Percentiles rank a stretch among this genome's conserved stretches.
These are phyloP conservation scores for Citeromyces matritensis DNA, from an alignment of 805 yeast species.

Conservation along the genomic window DNA sequence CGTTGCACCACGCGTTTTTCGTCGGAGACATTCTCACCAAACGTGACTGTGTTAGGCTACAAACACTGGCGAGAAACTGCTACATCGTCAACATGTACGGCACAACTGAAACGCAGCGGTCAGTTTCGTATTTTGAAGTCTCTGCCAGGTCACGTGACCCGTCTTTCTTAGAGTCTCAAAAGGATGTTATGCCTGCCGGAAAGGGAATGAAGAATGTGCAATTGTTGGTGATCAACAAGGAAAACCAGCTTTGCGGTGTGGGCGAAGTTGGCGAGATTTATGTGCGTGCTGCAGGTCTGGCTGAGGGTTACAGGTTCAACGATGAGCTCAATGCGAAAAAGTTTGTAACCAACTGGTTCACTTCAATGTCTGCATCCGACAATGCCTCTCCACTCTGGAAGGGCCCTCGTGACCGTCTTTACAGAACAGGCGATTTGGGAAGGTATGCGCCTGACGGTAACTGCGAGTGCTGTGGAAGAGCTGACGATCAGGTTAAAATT, in stretches of 20 bases:
- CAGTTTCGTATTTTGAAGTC: slow-evolving; percentile 89
- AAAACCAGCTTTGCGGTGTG: slow-evolving; percentile 92
- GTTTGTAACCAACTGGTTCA: slow-evolving; percentile 87
- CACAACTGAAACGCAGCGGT: slow-evolving; percentile 97
- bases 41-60: slow-evolving; percentile 90
- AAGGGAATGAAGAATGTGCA: slow-evolving; percentile 95
- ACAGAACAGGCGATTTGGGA: slow-evolving; percentile 96
- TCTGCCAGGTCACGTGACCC: slow-evolving; percentile 58
- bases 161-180: slow-evolving; percentile 63
- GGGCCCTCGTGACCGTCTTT: slow-evolving; percentile 92
- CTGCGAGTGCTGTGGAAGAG: slow-evolving; percentile 97
- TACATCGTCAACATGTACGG: slow-evolving; percentile 96
- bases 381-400: slow-evolving; percentile 50
- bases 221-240: slow-evolving; percentile 80
- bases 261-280: slow-evolving; percentile 99
- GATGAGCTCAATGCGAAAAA: slow-evolving; percentile 83
- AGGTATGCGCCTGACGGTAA: slow-evolving; percentile 95
- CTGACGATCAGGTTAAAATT: slow-evolving; percentile 96
- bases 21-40: slow-evolving; percentile 97
- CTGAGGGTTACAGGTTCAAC: slow-evolving; percentile 88
- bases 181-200: slow-evolving; percentile 98
- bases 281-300: slow-evolving; percentile 95
- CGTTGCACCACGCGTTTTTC: slow-evolving; percentile 89
- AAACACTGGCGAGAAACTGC: slow-evolving; percentile 81
- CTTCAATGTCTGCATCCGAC: slow-evolving; percentile 30